phyloP scores from a whole-genome alignment of 148 eudicot species.

The Vaccinium corymbosum region DNA sequence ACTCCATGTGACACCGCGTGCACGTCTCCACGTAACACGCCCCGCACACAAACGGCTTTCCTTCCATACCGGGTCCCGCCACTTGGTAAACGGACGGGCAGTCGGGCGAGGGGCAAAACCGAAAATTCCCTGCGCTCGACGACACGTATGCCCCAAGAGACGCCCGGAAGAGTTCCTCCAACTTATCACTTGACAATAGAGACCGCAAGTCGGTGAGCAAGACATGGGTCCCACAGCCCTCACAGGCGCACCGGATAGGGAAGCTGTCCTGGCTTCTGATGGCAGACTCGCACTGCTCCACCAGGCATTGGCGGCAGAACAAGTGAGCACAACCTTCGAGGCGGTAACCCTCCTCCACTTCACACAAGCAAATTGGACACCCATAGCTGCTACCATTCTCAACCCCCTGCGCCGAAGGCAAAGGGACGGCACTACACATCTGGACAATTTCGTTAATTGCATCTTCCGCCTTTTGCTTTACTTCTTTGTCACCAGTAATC shows the following conservation, averaged over 20 bases:
- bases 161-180: conserved; percentile 80
- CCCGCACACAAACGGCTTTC: conserved; percentile 65
- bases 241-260: conserved; percentile 53
- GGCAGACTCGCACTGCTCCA: conserved; percentile 88
- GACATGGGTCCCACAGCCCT: conserved; percentile 58
- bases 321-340: conserved; percentile 65
- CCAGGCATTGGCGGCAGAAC: conserved; percentile 71
- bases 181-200: conserved; percentile 50
- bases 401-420: conserved; percentile 15
- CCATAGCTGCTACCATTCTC: conserved; percentile 20
- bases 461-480: conserved; percentile 64
- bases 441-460: conserved; percentile 51
- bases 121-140: conserved; percentile 50
- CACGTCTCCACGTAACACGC: conserved; percentile 84
- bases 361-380: conserved; percentile 86
- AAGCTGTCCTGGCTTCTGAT: conserved; percentile 65
- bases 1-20: conserved; percentile 73
- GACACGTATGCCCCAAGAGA: conserved; percentile 72
- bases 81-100: conserved; percentile 79
- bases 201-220: conserved; percentile 54
- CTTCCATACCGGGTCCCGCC: conserved; percentile 25
- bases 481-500: conserved; percentile 49
- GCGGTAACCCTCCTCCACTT: conserved; percentile 60
- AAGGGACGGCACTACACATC: conserved; percentile 18
- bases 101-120: conserved; percentile 95